These are phyloP conservation scores for Hypoxylon lienhwacheense DNA, from an alignment of 495 filamentous ascomycete species.

Conservation along the genomic window DNA sequence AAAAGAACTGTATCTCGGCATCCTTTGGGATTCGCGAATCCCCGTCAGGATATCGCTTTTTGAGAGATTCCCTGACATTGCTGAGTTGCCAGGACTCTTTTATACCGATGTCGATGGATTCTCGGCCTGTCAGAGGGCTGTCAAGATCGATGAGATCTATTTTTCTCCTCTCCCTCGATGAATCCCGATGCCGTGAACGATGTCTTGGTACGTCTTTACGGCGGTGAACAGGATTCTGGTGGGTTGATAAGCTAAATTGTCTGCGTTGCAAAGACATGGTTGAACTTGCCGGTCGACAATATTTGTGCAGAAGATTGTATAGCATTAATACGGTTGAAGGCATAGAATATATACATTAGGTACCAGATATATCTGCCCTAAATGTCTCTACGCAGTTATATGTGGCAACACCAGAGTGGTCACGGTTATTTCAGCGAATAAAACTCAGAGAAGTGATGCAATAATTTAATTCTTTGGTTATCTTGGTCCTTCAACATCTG, in stretches of 20 bases:
- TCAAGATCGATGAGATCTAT: slow-evolving; percentile 31
- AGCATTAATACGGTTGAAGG: neutral
- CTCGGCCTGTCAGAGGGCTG: neutral
- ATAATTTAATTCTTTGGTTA: neutral
- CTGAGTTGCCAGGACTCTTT: slow-evolving; percentile 7
- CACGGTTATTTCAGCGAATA: slow-evolving; percentile 1
- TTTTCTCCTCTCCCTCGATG: slow-evolving; percentile 12
- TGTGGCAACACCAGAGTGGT: slow-evolving; percentile 29
- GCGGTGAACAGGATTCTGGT: slow-evolving; percentile 7
- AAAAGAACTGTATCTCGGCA: slow-evolving; percentile 24
- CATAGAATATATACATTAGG: slow-evolving; percentile 15
- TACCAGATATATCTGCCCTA: no score
- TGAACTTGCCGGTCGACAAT: neutral
- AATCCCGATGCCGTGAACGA: slow-evolving; percentile 2
- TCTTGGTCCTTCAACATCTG: neutral
- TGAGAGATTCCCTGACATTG: slow-evolving; percentile 5
- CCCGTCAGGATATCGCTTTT: slow-evolving; percentile 9
- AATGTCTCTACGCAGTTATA: slow-evolving; percentile 4
- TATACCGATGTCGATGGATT: neutral
- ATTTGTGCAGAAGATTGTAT: neutral
- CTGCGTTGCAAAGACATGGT: slow-evolving; percentile 24
- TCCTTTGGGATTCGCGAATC: slow-evolving; percentile 8
- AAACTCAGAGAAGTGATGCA: neutral
- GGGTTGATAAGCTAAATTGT: slow-evolving; percentile 8
- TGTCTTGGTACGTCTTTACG: slow-evolving; percentile 13